Conservation (phyloP, 345 rosid species). For the Mangifera indica region DNA sequence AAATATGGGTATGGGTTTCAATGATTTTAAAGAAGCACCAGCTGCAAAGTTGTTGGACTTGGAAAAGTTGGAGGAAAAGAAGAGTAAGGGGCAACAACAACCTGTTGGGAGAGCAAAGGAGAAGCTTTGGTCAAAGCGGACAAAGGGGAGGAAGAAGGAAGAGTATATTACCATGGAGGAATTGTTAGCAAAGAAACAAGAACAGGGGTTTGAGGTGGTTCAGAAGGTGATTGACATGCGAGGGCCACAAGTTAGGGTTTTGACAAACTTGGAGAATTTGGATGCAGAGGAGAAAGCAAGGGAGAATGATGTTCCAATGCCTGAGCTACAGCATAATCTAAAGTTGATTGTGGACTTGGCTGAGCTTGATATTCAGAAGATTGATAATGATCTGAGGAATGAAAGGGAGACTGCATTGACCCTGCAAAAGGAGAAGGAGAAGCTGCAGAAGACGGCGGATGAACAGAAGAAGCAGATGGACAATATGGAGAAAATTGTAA, state of each 20-base stretch:
- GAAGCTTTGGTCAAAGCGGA: slow-evolving; percentile 65
- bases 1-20: slow-evolving; percentile 90
- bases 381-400: slow-evolving; percentile 78
- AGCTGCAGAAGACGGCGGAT: slow-evolving; percentile 50
- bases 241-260: slow-evolving; percentile 80
- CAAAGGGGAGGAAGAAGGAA: slow-evolving; percentile 43
- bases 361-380: slow-evolving; percentile 84
- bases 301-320: slow-evolving; percentile 86
- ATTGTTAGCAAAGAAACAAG: slow-evolving; percentile 74
- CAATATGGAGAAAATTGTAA: slow-evolving; percentile 59
- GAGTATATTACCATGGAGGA: slow-evolving; percentile 63
- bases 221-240: slow-evolving; percentile 95
- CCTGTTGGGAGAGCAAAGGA: slow-evolving; percentile 41
- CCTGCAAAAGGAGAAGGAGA: slow-evolving; percentile 80
- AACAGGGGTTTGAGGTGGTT: slow-evolving; percentile 68
- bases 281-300: slow-evolving; percentile 89
- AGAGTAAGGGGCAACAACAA: slow-evolving; percentile 31
- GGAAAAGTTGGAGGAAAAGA: slow-evolving; percentile 61
- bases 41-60: slow-evolving; percentile 44
- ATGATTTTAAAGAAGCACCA: slow-evolving; percentile 65
- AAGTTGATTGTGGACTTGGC: slow-evolving; percentile 73
- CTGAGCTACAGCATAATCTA: slow-evolving; percentile 87
- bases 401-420: slow-evolving; percentile 81
- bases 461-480: slow-evolving; percentile 54
- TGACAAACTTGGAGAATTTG: slow-evolving; percentile 83